phyloP scores from a whole-genome alignment of 2,329 filamentous ascomycete species.

The Xylariaceae sp. region DNA sequence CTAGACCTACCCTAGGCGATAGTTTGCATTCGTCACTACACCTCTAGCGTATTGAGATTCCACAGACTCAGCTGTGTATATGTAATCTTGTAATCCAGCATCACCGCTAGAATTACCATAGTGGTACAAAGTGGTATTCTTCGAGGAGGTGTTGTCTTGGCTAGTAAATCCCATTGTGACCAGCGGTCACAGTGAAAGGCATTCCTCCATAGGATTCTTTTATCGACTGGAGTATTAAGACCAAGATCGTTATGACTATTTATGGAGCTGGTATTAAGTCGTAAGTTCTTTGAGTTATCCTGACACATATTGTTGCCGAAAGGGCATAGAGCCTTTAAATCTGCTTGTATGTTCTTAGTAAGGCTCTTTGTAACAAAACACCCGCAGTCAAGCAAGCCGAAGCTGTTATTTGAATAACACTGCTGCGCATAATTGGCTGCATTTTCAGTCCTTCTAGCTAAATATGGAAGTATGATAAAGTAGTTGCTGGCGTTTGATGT shows the following conservation, averaged over 20 bases:
- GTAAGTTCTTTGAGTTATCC: not conserved
- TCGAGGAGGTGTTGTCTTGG: too few relatives aligned
- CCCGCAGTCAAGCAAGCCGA: constrained; percentile 1
- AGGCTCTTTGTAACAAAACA: not conserved
- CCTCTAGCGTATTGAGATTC: constrained; percentile 4
- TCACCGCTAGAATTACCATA: constrained; percentile 5
- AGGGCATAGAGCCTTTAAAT: constrained; percentile 2
- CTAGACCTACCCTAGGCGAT: not conserved
- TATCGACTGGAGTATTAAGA: not conserved
- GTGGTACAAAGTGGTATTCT: constrained; percentile 15
- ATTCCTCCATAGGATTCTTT: not conserved
- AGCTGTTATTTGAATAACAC: constrained; percentile 17
- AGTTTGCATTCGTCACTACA: not conserved
- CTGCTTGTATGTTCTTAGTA: not conserved
- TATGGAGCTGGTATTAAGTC: not conserved
- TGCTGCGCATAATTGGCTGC: constrained; percentile 26
- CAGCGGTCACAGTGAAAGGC: not conserved
- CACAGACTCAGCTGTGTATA: not conserved
- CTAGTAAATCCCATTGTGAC: constrained; percentile 1
- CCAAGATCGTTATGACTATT: not conserved
- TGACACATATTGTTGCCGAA: not conserved
- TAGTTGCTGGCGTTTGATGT: not conserved
- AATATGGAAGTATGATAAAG: not conserved
- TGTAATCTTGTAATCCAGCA: not conserved
- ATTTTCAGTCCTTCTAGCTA: not conserved